Evolutionary conservation across 2,329 filamentous ascomycete species (phyloP), one percentile per base, ranked within the genome.

Genomic region (Thermomyces lanuginosus): DNA sequence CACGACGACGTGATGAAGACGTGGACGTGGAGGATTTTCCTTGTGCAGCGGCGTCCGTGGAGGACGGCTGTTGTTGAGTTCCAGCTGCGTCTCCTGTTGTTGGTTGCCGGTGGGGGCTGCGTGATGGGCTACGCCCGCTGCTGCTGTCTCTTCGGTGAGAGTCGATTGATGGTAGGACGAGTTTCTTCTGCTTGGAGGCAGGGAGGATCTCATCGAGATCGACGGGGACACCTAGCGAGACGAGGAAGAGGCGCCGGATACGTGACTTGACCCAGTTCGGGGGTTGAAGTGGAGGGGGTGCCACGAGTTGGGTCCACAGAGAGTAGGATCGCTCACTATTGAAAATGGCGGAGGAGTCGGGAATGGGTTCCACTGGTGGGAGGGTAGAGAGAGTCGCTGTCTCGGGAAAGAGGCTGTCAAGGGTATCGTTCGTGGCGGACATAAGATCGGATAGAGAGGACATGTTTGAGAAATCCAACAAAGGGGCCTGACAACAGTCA

Each of bases 201-300:
- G 89, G 89, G 5, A 98, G 69, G 29, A 98, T 95, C 58, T 98
- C 89, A 53, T 98, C 89, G 0, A 98, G 66, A 44, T 98, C 89
- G 22, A 98, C 82, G 1, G 89, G 89, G 0, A 98, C 89, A 10
- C 89, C 89, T 0, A 98, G 69, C 1, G 84, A 93, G 28, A 98
- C 84, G 21, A 98, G 72, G 50, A 98, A 98, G 14, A 98, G 69
- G 15, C 89, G 79, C 28, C 89, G 75, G 41, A 92, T 98, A 27
- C 84, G 80, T 27, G 83, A 92, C 37, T 89, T 81, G 32, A 93
- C 91, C 89, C 89, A 98, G 53, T 98, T 89, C 1, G 89, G 86
- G 4, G 89, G 89, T 44, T 92, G 83, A 19, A 98, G 69, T 2
- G 89, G 84, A 2, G 89, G 89, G 11, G 89, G 86, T 2, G 86